Evolutionary conservation across 768 basidiomycete genomes (phyloP).

Genomic region (Trametes gibbosa): DNA sequence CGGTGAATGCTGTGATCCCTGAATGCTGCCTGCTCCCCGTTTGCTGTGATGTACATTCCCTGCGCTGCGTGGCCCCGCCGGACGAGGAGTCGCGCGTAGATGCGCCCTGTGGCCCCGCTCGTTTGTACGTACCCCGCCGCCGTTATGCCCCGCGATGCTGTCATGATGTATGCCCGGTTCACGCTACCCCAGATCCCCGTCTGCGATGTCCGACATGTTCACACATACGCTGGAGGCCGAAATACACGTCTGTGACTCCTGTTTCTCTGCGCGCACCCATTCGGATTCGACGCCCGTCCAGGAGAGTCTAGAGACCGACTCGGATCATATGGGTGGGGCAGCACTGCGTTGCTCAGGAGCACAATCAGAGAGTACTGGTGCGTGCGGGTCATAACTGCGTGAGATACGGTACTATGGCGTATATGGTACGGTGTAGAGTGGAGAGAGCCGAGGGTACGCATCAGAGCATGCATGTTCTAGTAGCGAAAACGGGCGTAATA

Average conservation of each 20-base stretch:
- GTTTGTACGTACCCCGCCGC: conserved; percentile 5
- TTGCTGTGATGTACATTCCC: conserved; percentile 1
- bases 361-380: background rate
- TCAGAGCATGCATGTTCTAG: conserved; percentile 13
- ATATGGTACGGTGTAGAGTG: conserved; percentile 2
- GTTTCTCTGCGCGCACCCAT: background rate
- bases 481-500: conserved; percentile 8
- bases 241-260: background rate
- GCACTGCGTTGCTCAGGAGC: background rate
- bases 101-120: background rate
- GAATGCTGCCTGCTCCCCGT: background rate
- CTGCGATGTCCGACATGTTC: background rate
- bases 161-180: conserved; percentile 1
- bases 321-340: too few relatives aligned
- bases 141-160: background rate
- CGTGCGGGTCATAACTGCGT: background rate
- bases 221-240: background rate
- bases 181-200: background rate
- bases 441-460: background rate
- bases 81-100: background rate
- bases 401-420: background rate
- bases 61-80: background rate
- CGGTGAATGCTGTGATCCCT: conserved; percentile 6
- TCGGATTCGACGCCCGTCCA: too few relatives aligned
- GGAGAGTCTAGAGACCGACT: too few relatives aligned